These are phyloP conservation scores for Alloteropsis angusta DNA, from an alignment of 202 grass and related monocot species.

Conservation along the genomic window DNA sequence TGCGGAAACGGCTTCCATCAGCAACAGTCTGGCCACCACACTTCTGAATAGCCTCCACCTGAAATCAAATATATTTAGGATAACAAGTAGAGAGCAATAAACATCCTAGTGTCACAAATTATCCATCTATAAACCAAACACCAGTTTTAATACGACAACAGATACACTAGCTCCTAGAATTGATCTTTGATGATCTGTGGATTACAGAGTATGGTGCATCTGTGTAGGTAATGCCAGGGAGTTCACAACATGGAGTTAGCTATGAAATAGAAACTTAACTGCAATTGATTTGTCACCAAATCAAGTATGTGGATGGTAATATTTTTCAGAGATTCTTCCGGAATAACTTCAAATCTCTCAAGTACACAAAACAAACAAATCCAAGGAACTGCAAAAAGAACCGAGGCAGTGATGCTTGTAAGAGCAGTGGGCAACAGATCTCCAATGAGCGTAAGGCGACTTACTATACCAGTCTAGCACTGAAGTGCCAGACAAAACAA, in stretches of 20 bases:
- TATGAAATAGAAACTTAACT: slow-evolving; percentile 56
- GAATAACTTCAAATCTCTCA: slow-evolving; percentile 48
- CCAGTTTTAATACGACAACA: not conserved
- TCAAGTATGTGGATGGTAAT: slow-evolving; percentile 33
- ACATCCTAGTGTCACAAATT: not conserved
- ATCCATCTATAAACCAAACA: not conserved
- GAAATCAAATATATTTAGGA: slow-evolving; percentile 22
- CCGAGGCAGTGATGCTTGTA: slow-evolving; percentile 31
- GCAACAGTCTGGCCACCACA: slow-evolving; percentile 72
- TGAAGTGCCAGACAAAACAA: not conserved
- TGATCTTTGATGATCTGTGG: not conserved
- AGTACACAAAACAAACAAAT: slow-evolving; percentile 54
- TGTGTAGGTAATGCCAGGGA: not conserved
- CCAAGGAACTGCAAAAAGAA: slow-evolving; percentile 53
- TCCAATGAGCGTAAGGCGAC: slow-evolving; percentile 13
- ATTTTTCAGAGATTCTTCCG: slow-evolving; percentile 33
- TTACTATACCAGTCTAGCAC: slow-evolving; percentile 7
- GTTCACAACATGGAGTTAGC: slow-evolving; percentile 12
- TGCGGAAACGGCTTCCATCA: slow-evolving; percentile 76
- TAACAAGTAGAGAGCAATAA: not conserved
- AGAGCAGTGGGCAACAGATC: slow-evolving; percentile 28
- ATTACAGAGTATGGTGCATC: not conserved
- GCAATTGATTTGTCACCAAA: slow-evolving; percentile 42
- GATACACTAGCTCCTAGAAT: not conserved
- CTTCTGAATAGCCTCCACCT: slow-evolving; percentile 88